Percentiles rank a stretch among this genome's conserved stretches.
phyloP scores from a whole-genome alignment of 176 grass and related monocot genomes.

The Tuctoria greenei region DNA sequence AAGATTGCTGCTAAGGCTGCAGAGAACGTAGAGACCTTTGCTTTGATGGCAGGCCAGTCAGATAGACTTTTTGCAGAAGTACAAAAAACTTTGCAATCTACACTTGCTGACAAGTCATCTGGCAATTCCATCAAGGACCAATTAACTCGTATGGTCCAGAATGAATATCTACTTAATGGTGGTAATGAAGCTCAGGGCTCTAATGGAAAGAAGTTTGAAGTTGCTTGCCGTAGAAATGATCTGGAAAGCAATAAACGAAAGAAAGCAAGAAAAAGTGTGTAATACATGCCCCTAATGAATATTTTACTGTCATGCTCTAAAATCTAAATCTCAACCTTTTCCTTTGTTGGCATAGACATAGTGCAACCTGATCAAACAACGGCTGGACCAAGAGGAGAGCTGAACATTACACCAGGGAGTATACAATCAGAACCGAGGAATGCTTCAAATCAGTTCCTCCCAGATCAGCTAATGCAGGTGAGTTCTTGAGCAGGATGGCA shows the following conservation, averaged over 20 bases:
- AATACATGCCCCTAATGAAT: slow-evolving; percentile 12
- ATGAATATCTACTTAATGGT: slow-evolving; percentile 45
- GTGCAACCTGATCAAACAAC: slow-evolving; percentile 45
- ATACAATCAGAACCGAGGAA: slow-evolving; percentile 49
- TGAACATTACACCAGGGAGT: slow-evolving; percentile 45
- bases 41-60: slow-evolving; percentile 61
- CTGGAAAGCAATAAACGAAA: slow-evolving; percentile 54
- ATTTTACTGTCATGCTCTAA: slow-evolving; percentile 18
- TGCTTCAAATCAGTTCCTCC: slow-evolving; percentile 61
- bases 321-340: slow-evolving; percentile 29
- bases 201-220: slow-evolving; percentile 57
- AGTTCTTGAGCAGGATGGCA: slow-evolving; percentile 17
- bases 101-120: slow-evolving; percentile 49
- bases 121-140: slow-evolving; percentile 47
- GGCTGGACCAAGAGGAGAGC: slow-evolving; percentile 47
- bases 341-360: background rate
- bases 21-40: slow-evolving; percentile 63
- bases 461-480: slow-evolving; percentile 74
- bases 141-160: slow-evolving; percentile 44
- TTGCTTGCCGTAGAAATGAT: slow-evolving; percentile 47
- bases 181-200: slow-evolving; percentile 46
- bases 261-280: slow-evolving; percentile 75
- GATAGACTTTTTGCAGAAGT: slow-evolving; percentile 73
- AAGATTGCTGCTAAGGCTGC: slow-evolving; percentile 84
- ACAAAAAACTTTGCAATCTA: slow-evolving; percentile 57